These are phyloP conservation scores for Podospora anserina DNA, from an alignment of 495 filamentous ascomycete species.

Conservation along the genomic window DNA sequence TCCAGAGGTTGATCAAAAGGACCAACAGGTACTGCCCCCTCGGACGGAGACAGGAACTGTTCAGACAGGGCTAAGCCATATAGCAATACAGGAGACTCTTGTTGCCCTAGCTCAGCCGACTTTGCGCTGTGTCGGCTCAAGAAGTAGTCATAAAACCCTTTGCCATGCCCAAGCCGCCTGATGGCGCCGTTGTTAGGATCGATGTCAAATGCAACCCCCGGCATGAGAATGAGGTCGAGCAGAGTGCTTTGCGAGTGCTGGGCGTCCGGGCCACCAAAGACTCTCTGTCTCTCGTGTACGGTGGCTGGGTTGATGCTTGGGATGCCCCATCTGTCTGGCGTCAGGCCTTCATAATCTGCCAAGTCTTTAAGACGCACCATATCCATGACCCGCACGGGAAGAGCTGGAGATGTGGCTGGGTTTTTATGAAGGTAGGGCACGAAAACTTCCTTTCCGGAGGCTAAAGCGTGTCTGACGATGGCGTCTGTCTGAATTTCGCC, in stretches of 20 bases:
- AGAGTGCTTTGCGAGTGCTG: constrained; percentile 45
- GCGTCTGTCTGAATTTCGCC: constrained; percentile 77
- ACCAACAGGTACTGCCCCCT: constrained; percentile 40
- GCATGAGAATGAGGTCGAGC: constrained; percentile 85
- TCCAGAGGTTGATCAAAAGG: constrained; percentile 47
- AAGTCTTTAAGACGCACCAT: constrained; percentile 77
- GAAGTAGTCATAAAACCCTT: constrained; percentile 96
- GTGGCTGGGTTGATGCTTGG: constrained; percentile 67
- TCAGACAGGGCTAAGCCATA: constrained; percentile 84
- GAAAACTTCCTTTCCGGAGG: constrained; percentile 76
- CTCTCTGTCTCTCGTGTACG: constrained; percentile 60
- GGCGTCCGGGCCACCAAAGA: constrained; percentile 57
- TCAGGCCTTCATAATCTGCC: constrained; percentile 70
- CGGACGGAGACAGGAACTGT: constrained; percentile 64
- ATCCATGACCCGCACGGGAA: constrained; percentile 73
- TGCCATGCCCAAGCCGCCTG: constrained; percentile 85
- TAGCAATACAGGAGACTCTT: constrained; percentile 54
- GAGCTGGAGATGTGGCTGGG: constrained; percentile 38
- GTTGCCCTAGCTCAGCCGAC: constrained; percentile 37
- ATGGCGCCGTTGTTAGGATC: constrained; percentile 48
- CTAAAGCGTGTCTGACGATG: constrained; percentile 77
- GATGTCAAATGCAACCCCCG: constrained; percentile 86
- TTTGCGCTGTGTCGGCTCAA: constrained; percentile 64
- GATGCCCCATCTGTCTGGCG: constrained; percentile 87
- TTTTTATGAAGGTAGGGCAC: constrained; percentile 80